These are phyloP conservation scores for Botryotinia narcissicola DNA, from an alignment of 2,329 filamentous ascomycete genomes.

Conservation along the genomic window DNA sequence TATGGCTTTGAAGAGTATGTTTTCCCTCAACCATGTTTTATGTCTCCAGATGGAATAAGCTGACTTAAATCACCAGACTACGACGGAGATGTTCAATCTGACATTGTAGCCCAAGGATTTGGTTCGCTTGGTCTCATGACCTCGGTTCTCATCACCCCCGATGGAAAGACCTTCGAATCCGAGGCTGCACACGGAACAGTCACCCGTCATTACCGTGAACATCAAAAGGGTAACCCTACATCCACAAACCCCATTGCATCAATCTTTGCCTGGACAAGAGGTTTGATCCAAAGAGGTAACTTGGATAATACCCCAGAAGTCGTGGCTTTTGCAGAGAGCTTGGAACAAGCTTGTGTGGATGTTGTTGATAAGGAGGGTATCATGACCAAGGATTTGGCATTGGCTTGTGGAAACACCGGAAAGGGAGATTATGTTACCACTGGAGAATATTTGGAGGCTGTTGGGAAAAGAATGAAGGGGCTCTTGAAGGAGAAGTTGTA, in stretches of 20 bases:
- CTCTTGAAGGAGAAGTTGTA: slow-evolving; percentile 76
- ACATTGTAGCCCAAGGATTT: slow-evolving; percentile 97
- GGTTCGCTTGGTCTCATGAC: slow-evolving; percentile 98
- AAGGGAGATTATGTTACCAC: slow-evolving; percentile 88
- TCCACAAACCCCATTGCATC: slow-evolving; percentile 98
- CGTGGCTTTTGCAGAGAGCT: slow-evolving; percentile 82
- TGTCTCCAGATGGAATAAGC: too few species aligned
- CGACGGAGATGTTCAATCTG: slow-evolving; percentile 97
- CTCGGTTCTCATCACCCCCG: slow-evolving; percentile 92
- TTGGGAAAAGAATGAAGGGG: slow-evolving; percentile 83
- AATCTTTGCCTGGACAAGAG: slow-evolving; percentile 98
- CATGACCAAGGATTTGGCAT: slow-evolving; percentile 99
- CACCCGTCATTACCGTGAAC: slow-evolving; percentile 96
- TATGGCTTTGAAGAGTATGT: slow-evolving; percentile 95
- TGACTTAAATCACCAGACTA: slow-evolving; percentile 55
- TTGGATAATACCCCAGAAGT: slow-evolving; percentile 92
- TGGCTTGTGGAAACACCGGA: slow-evolving; percentile 85
- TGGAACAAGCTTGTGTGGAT: slow-evolving; percentile 92
- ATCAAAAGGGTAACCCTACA: slow-evolving; percentile 96
- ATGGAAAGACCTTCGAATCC: slow-evolving; percentile 95
- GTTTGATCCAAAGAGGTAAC: slow-evolving; percentile 87
- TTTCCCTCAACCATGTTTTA: neutral
- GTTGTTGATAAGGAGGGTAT: slow-evolving; percentile 90
- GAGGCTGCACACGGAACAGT: slow-evolving; percentile 98
- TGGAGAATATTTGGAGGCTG: slow-evolving; percentile 84